phyloP scores from a whole-genome alignment of 2,329 filamentous ascomycete genomes.

The Tolypocladium tundrense region DNA sequence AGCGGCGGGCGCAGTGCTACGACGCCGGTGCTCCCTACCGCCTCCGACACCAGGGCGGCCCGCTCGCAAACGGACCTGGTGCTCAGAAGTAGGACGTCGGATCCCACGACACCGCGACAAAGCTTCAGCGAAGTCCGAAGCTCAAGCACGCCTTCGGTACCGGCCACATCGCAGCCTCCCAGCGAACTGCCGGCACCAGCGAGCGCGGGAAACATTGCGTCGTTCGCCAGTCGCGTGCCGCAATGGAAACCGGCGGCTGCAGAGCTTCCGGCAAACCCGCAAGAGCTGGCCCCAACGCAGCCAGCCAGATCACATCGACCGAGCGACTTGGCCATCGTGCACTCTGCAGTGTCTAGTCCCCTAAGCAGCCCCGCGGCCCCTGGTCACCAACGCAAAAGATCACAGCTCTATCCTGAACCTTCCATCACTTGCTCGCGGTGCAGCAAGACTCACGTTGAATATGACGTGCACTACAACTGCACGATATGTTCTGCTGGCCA shows the following conservation, averaged over 20 bases:
- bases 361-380: constrained; percentile 19
- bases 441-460: constrained; percentile 62
- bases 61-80: constrained; percentile 58
- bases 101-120: constrained; percentile 26
- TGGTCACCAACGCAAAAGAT: constrained; percentile 29
- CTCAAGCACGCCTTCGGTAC: constrained; percentile 24
- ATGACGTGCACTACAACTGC: constrained; percentile 81
- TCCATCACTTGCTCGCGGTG: constrained; percentile 66
- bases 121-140: constrained; percentile 32
- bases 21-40: constrained; percentile 30
- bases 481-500: constrained; percentile 55
- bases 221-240: constrained; percentile 26
- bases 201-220: constrained; percentile 14
- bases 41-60: constrained; percentile 36
- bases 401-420: constrained; percentile 56
- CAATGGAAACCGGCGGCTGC: constrained; percentile 11
- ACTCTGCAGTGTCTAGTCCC: constrained; percentile 21
- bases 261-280: constrained; percentile 3
- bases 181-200: constrained; percentile 9
- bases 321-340: constrained; percentile 27
- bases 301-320: constrained; percentile 22
- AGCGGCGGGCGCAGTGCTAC: constrained; percentile 48
- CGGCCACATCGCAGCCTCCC: constrained; percentile 12
- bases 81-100: constrained; percentile 29
- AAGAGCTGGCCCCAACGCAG: constrained; percentile 11